Evolutionary conservation across 2,329 filamentous ascomycete species (phyloP).

Genomic region (Aspergillus sp.): DNA sequence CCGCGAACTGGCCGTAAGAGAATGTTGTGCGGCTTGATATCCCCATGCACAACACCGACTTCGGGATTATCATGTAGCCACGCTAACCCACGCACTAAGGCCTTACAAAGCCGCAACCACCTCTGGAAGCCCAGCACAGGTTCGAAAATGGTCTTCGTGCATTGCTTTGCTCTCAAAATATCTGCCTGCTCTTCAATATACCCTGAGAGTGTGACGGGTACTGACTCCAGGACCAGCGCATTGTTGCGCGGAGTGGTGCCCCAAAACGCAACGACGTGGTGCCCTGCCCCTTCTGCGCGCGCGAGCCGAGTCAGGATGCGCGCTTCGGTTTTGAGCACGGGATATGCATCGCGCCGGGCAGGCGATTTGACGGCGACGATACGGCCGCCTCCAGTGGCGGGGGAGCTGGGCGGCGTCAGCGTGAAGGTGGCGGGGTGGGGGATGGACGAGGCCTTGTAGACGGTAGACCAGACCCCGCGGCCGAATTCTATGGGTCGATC

Average conservation of each 20-base stretch:
- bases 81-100: constrained; percentile 33
- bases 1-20: constrained; percentile 25
- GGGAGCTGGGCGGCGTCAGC: constrained; percentile 30
- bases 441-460: constrained; percentile 34
- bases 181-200: constrained; percentile 33
- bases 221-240: constrained; percentile 38
- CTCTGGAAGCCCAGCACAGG: constrained; percentile 34
- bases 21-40: constrained; percentile 42
- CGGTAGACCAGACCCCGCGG: constrained; percentile 41
- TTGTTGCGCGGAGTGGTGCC: constrained; percentile 33
- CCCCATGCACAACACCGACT: constrained; percentile 38
- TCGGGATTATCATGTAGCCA: constrained; percentile 34
- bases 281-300: constrained; percentile 22
- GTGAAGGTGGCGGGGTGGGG: constrained; percentile 5
- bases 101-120: constrained; percentile 34
- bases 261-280: constrained; percentile 38
- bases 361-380: constrained; percentile 41
- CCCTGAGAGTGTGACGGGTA: constrained; percentile 35
- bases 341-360: constrained; percentile 31
- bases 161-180: constrained; percentile 21
- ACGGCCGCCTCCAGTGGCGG: constrained; percentile 17
- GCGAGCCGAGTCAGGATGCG: constrained; percentile 34
- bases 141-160: constrained; percentile 38
- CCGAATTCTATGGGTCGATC: constrained; percentile 33
- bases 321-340: constrained; percentile 37